These are phyloP conservation scores for Murraya koenigii DNA, from an alignment of 345 rosid species.

Conservation along the genomic window DNA sequence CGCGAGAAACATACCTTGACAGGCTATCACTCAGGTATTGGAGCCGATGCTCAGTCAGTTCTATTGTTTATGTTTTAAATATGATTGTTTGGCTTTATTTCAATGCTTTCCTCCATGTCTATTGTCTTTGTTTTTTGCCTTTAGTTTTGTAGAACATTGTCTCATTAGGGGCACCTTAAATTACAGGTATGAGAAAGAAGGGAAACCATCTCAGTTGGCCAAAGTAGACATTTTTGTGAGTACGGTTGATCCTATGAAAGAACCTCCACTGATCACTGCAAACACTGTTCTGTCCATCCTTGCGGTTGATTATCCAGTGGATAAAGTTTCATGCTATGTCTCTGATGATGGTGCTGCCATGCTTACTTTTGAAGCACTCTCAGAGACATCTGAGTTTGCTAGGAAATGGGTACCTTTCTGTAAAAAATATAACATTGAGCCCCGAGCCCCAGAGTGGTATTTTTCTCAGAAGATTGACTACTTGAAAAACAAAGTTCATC, in stretches of 20 bases:
- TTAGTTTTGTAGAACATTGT: not conserved
- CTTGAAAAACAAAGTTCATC: slow-evolving; percentile 91
- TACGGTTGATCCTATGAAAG: slow-evolving; percentile 98
- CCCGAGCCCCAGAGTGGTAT: slow-evolving; percentile 99
- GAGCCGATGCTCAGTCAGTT: not conserved
- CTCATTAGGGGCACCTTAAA: slow-evolving; percentile 7
- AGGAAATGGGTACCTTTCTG: slow-evolving; percentile 99
- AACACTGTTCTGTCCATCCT: slow-evolving; percentile 97
- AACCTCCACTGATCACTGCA: slow-evolving; percentile 97
- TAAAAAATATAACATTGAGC: slow-evolving; percentile 83
- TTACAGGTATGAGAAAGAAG: slow-evolving; percentile 93
- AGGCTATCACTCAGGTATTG: slow-evolving; percentile 84
- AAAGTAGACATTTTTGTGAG: slow-evolving; percentile 80
- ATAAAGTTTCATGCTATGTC: slow-evolving; percentile 92
- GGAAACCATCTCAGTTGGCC: slow-evolving; percentile 86
- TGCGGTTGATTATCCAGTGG: slow-evolving; percentile 96
- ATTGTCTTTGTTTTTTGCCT: not conserved
- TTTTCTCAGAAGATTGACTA: slow-evolving; percentile 94
- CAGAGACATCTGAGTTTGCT: slow-evolving; percentile 96
- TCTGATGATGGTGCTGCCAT: slow-evolving; percentile 99
- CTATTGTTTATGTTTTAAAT: not conserved
- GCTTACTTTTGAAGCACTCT: slow-evolving; percentile 99
- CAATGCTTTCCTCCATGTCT: not conserved
- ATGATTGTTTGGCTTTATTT: slow-evolving; percentile 3
- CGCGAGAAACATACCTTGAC: slow-evolving; percentile 93